Conservation (phyloP, 176 grass and related monocot genomes). For the Eragrostis curvula region DNA sequence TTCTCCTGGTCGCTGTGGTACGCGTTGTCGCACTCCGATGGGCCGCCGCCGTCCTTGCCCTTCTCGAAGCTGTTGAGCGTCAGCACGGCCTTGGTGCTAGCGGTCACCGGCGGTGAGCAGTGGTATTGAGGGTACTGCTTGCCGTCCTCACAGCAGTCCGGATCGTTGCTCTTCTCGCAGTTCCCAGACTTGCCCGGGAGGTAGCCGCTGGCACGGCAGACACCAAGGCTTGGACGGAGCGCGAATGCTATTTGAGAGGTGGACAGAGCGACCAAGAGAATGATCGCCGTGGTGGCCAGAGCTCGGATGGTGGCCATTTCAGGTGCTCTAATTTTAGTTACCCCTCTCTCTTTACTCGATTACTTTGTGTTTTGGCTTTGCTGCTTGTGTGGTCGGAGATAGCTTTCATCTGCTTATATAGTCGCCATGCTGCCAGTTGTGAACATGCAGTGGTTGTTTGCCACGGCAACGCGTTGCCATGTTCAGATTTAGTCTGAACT, state of each 20-base stretch:
- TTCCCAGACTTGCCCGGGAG: constrained; percentile 35
- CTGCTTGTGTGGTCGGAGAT: neutral
- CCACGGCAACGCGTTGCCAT: neutral
- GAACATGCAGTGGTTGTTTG: neutral
- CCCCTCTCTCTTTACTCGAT: too few relatives aligned
- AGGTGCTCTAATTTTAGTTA: too few relatives aligned
- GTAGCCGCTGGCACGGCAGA: constrained; percentile 46
- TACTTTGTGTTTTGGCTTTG: too few relatives aligned
- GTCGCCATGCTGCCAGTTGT: neutral
- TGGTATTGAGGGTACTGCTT: constrained; percentile 52
- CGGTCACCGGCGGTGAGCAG: constrained; percentile 51
- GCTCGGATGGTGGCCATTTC: constrained; percentile 19
- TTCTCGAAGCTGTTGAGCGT: constrained; percentile 53
- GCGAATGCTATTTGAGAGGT: constrained; percentile 16
- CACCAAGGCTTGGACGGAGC: constrained; percentile 14
- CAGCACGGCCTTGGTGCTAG: constrained; percentile 33
- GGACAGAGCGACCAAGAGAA: constrained; percentile 31
- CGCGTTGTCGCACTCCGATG: constrained; percentile 41
- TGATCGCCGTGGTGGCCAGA: constrained; percentile 6
- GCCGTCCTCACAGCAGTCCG: constrained; percentile 46
- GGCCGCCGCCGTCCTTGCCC: constrained; percentile 43
- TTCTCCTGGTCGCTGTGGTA: constrained; percentile 43
- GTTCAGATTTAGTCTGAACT: constrained; percentile 7
- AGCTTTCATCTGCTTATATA: neutral
- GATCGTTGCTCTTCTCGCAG: constrained; percentile 40